phyloP scores from a whole-genome alignment of 179 eudicot genomes.

The Spergularia azorica region DNA sequence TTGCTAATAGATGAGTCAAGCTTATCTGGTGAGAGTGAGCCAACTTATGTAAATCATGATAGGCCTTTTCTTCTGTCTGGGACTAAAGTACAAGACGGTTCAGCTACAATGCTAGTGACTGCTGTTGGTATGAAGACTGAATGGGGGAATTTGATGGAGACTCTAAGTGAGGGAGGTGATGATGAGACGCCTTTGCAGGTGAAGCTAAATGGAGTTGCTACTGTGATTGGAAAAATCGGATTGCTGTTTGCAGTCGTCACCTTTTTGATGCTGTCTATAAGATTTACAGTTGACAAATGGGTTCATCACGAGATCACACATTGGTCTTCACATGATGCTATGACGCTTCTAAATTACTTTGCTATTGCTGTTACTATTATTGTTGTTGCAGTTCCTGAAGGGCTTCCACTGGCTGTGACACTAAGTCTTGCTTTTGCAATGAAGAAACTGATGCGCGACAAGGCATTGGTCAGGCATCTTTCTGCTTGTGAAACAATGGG shows the following conservation, averaged over 20 bases:
- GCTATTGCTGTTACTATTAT: conserved; percentile 91
- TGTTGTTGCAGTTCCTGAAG: conserved; percentile 97
- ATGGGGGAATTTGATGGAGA: conserved; percentile 97
- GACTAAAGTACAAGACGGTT: conserved; percentile 88
- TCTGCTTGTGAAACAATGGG: conserved; percentile 99
- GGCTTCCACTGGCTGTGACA: conserved; percentile 91
- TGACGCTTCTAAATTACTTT: conserved; percentile 69
- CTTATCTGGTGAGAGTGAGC: conserved; percentile 86
- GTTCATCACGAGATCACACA: conserved; percentile 42
- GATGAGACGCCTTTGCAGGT: conserved; percentile 97
- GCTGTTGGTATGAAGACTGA: conserved; percentile 98
- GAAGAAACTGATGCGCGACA: conserved; percentile 83
- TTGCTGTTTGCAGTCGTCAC: conserved; percentile 77
- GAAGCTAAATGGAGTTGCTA: conserved; percentile 94
- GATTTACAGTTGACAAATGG: conserved; percentile 62
- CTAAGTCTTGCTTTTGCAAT: conserved; percentile 94
- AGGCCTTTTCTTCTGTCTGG: conserved; percentile 81
- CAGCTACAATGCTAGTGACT: conserved; percentile 84
- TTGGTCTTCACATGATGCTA: conserved; percentile 79
- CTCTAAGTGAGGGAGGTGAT: conserved; percentile 73
- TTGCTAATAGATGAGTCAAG: conserved; percentile 84
- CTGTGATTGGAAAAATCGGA: conserved; percentile 87
- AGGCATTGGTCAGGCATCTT: conserved; percentile 82
- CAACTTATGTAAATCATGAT: conserved; percentile 49
- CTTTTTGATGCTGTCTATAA: conserved; percentile 55